A percentile compares a stretch with the other conserved stretches of the same genome.
phyloP scores from a whole-genome alignment of 768 basidiomycete genomes.

The Tubosaeta brunneosetosa region DNA sequence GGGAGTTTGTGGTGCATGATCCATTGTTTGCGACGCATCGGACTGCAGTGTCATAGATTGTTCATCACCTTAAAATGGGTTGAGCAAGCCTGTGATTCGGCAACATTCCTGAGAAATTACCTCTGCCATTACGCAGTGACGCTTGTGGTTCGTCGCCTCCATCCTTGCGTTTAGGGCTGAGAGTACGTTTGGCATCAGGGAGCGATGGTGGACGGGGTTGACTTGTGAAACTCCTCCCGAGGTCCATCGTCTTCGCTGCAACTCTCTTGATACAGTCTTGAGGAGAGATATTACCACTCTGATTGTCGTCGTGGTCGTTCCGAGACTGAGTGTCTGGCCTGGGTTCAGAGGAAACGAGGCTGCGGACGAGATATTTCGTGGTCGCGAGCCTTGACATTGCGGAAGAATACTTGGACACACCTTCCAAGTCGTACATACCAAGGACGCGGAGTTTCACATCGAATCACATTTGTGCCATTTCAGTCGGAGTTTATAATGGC shows the following conservation, averaged over 20 bases:
- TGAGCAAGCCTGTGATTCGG: slow-evolving; percentile 7
- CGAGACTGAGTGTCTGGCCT: slow-evolving; percentile 31
- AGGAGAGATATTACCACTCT: slow-evolving; percentile 25
- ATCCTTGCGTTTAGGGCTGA: slow-evolving; percentile 51
- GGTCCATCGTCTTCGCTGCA: slow-evolving; percentile 56
- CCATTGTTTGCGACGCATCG: slow-evolving; percentile 5
- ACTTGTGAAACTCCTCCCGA: slow-evolving; percentile 54
- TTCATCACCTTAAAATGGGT: slow-evolving; percentile 7
- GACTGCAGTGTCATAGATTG: slow-evolving; percentile 22
- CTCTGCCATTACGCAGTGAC: slow-evolving; percentile 25
- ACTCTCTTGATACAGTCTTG: slow-evolving; percentile 51
- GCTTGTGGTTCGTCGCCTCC: slow-evolving; percentile 40
- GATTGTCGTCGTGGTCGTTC: slow-evolving; percentile 27
- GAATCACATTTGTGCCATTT: neutral
- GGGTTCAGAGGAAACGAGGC: slow-evolving; percentile 24
- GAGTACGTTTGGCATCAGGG: slow-evolving; percentile 44
- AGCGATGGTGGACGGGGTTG: slow-evolving; percentile 31
- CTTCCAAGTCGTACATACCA: slow-evolving; percentile 19
- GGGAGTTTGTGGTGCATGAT: slow-evolving; percentile 5
- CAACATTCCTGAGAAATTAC: slow-evolving; percentile 21
- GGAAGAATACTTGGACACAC: slow-evolving; percentile 5
- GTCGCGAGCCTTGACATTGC: slow-evolving; percentile 26
- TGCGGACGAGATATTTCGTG: slow-evolving; percentile 18
- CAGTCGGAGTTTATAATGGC: slow-evolving; percentile 12
- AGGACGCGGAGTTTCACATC: slow-evolving; percentile 1